Evolutionary conservation across 148 eudicot genomes (phyloP).

Genomic region (Rhododendron williamsianum): DNA sequence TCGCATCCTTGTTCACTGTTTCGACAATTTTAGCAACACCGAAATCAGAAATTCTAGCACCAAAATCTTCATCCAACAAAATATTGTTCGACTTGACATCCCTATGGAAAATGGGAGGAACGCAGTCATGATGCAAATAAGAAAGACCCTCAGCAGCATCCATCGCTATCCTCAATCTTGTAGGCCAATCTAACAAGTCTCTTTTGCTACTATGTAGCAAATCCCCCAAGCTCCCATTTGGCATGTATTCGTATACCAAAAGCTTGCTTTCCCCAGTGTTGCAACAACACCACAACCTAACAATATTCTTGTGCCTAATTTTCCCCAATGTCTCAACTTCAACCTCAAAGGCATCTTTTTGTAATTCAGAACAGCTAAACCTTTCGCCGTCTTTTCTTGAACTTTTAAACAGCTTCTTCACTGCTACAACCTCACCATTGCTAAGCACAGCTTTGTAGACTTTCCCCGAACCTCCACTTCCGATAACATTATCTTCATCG

Average conservation of each 20-base stretch:
- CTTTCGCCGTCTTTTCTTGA: not conserved
- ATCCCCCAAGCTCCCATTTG: conserved; percentile 49
- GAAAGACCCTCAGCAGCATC: conserved; percentile 53
- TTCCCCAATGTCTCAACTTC: conserved; percentile 50
- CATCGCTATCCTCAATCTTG: conserved; percentile 32
- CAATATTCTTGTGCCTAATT: conserved; percentile 50
- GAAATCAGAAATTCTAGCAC: conserved; percentile 48
- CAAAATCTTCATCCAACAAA: conserved; percentile 37
- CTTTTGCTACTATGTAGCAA: conserved; percentile 32
- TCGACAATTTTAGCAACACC: conserved; percentile 43
- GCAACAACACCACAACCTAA: conserved; percentile 47
- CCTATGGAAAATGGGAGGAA: conserved; percentile 47
- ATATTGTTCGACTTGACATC: conserved; percentile 50
- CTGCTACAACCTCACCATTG: conserved; percentile 42
- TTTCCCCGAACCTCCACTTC: conserved; percentile 46
- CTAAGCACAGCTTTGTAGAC: conserved; percentile 43
- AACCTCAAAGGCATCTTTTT: conserved; percentile 28
- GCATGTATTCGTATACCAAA: conserved; percentile 48
- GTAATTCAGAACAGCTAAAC: not conserved
- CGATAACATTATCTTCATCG: conserved; percentile 40
- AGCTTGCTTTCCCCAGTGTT: conserved; percentile 29
- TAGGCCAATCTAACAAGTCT: conserved; percentile 39
- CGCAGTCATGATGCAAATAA: conserved; percentile 54
- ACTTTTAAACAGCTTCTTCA: conserved; percentile 31
- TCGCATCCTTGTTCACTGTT: conserved; percentile 13